A percentile compares a stretch with the other conserved stretches of the same genome.
These are phyloP conservation scores for Pueraria montana DNA, from an alignment of 306 rosid genomes.

Conservation along the genomic window DNA sequence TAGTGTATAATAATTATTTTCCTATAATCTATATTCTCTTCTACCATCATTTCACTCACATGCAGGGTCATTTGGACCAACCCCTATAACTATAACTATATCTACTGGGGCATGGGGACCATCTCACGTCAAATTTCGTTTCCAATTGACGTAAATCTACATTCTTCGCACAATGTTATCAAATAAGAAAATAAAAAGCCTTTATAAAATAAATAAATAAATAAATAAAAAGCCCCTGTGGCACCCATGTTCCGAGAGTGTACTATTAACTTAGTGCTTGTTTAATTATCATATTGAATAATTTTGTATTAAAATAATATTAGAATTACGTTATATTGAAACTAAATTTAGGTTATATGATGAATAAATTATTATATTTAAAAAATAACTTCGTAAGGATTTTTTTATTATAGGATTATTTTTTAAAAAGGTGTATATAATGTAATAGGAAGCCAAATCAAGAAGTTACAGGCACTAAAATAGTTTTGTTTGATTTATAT, in stretches of 20 bases:
- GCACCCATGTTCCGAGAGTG: not conserved
- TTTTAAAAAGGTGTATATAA: not conserved
- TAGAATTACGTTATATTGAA: too few species aligned
- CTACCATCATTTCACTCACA: conserved; percentile 65
- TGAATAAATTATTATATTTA: too few species aligned
- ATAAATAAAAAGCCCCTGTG: not conserved
- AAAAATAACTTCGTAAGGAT: too few species aligned
- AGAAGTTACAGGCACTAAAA: too few species aligned
- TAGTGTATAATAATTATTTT: not conserved
- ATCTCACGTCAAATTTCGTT: conserved; percentile 33
- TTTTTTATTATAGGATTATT: too few species aligned
- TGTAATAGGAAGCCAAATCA: not conserved
- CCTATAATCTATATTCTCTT: conserved; percentile 49
- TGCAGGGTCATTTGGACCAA: conserved; percentile 48
- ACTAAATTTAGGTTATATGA: too few species aligned
- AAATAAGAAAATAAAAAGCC: not conserved
- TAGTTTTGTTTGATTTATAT: too few species aligned
- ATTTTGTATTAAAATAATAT: not conserved
- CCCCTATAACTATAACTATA: conserved; percentile 24
- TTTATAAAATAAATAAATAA: not conserved
- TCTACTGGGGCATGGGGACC: conserved; percentile 33
- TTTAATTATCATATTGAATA: not conserved
- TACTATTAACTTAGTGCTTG: not conserved
- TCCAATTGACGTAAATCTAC: not conserved
- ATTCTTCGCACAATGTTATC: not conserved